Base-by-base conservation (phyloP, 2,329 filamentous ascomycete species). In the Aureobasidium sp. region DNA sequence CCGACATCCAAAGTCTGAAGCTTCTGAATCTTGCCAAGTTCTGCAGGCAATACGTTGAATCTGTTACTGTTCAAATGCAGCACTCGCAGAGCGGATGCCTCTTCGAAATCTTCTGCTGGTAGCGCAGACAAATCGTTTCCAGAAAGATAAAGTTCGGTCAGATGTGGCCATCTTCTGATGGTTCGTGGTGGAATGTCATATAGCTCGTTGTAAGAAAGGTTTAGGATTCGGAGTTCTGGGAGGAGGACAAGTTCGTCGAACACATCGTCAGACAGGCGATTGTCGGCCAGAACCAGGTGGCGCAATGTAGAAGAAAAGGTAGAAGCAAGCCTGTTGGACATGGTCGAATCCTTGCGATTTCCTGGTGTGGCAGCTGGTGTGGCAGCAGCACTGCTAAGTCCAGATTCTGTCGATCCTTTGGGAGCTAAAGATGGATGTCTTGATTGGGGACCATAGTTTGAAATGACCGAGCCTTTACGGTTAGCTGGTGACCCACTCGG, bases 11-110 rank as follows among this genome's bases (percentile, higher is more conserved):
- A 81, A 54, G 97, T 88, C 5, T 91, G 87, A 29, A 99, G 82
- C 74, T 94, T 94, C 75, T 91, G 90, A 48, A 96, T 91, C 73
- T 96, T 91, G 64, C 91, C 95, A 53, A 99, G 87, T 72, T 99
- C 94, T 9, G 94, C 94, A 2, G 94, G 94, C 22, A 99, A 81
- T 37, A 96, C 95, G 68, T 96, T 96, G 72, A 99, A 99, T 72
- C 96, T 94, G 78, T 99, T 99, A 72, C 88, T 90, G 76, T 99
- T 99, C 76, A 99, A 90, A 72, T 97, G 91, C 7, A 99, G 82
- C 5, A 95, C 86, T 72, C 94, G 92, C 42, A 99, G 81, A 57
- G 90, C 84, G 69, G 89, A 91, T 63, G 89, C 87, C 70, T 97
- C 91, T 74, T 96, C 93, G 49, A 99, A 79, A 69, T 99, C 94